phyloP scores from a whole-genome alignment of 352 stramenopile species.

The Phytophthora hibernalis region DNA sequence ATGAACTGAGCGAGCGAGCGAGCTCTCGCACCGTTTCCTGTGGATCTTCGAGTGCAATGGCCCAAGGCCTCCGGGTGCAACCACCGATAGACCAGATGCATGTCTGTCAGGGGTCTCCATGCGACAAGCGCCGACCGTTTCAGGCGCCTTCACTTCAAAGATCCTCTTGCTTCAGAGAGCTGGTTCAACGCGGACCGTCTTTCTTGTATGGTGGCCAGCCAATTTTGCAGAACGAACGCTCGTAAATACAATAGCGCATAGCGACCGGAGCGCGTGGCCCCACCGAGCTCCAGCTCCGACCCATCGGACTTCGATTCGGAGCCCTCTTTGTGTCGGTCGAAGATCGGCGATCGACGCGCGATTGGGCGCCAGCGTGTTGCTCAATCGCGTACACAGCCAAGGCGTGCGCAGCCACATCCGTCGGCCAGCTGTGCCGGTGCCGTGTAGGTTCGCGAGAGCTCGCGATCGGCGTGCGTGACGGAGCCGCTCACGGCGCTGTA shows the following conservation, averaged over 20 bases:
- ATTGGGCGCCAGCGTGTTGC: conserved; percentile 11
- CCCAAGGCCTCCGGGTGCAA: no score
- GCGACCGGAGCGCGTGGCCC: conserved; percentile 4
- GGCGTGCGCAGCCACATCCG: conserved; percentile 13
- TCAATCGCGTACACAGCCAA: conserved; percentile 23
- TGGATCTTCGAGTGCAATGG: no score
- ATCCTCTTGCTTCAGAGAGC: conserved; percentile 42
- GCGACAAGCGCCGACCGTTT: conserved; percentile 38
- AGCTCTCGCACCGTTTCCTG: no score
- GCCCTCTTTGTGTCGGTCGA: no score
- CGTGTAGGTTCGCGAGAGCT: conserved; percentile 25
- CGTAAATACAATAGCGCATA: no score
- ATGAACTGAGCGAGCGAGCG: no score
- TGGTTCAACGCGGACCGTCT: conserved; percentile 28
- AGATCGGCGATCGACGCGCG: no score
- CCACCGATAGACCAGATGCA: neutral
- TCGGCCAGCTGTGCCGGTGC: conserved; percentile 2
- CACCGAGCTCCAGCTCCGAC: conserved; percentile 18
- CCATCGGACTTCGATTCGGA: no score
- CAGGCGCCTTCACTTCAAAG: conserved; percentile 35
- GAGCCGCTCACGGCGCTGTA: conserved; percentile 11
- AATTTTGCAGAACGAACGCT: conserved; percentile 19
- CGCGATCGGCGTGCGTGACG: conserved; percentile 12
- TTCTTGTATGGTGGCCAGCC: conserved; percentile 9
- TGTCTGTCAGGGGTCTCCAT: conserved; percentile 21